These are phyloP conservation scores for Tolypocladium ophioglossoides DNA, from an alignment of 2,329 filamentous ascomycete genomes.

Conservation along the genomic window DNA sequence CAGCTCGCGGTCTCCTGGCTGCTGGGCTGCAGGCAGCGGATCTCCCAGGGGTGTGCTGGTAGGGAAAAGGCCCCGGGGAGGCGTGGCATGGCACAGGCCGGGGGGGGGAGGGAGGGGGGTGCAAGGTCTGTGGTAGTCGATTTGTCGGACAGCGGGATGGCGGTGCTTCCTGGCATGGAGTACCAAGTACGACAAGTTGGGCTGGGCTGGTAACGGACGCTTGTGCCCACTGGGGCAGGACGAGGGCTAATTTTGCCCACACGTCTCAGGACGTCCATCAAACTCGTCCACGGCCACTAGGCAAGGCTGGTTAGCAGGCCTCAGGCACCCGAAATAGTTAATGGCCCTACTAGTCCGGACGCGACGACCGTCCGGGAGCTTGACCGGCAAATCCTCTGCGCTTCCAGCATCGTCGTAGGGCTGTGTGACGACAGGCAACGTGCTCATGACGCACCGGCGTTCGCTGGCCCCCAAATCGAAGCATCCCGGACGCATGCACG, in stretches of 20 bases:
- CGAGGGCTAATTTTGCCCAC: slow-evolving; percentile 4
- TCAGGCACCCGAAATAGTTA: not conserved
- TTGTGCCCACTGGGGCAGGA: not conserved
- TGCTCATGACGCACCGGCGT: not conserved
- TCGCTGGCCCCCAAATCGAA: not conserved
- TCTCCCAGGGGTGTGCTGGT: not conserved
- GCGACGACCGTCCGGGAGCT: not conserved
- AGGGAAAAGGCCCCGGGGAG: not conserved
- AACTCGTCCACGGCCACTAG: not conserved
- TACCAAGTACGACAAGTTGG: not conserved
- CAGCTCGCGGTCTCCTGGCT: not conserved
- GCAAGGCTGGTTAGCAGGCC: not conserved
- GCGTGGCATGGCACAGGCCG: not conserved
- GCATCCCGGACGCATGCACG: not conserved
- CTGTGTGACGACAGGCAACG: not conserved
- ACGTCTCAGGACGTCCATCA: not conserved
- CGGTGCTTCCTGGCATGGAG: not conserved
- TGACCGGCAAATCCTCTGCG: not conserved
- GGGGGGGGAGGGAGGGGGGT: not conserved
- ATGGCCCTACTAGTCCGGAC: not conserved
- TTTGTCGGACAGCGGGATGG: not conserved
- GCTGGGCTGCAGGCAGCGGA: not conserved
- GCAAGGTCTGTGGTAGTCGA: not conserved
- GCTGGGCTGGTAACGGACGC: not conserved
- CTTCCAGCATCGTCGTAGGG: not conserved